Percentiles rank a stretch among this genome's conserved stretches.
phyloP scores from a whole-genome alignment of 1,139 yeast species.

The Lipomyces yarrowii region DNA sequence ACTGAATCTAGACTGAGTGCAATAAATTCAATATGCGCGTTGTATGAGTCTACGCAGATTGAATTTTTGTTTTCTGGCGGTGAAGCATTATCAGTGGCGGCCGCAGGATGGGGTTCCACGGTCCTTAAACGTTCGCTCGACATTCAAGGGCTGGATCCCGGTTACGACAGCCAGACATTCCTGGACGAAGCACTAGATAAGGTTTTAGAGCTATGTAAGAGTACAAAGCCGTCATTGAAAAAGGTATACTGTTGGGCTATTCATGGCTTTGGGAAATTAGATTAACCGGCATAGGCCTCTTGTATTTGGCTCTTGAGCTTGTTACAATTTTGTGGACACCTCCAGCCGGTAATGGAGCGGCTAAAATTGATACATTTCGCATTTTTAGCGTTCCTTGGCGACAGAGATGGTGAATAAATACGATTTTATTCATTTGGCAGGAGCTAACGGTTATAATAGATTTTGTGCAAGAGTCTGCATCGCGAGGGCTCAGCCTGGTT shows the following conservation, averaged over 20 bases:
- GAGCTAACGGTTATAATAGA: slow-evolving; percentile 65
- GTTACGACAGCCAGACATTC: slow-evolving; percentile 13
- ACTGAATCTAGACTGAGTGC: slow-evolving; percentile 41
- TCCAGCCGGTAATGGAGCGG: slow-evolving; percentile 48
- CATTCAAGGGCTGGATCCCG: slow-evolving; percentile 41
- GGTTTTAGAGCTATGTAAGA: slow-evolving; percentile 56
- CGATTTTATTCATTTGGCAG: slow-evolving; percentile 55
- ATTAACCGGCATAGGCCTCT: slow-evolving; percentile 49
- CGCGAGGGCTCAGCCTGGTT: slow-evolving; percentile 80
- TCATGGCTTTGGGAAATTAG: not conserved
- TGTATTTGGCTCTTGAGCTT: slow-evolving; percentile 86
- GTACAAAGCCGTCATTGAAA: slow-evolving; percentile 72
- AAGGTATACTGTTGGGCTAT: slow-evolving; percentile 34
- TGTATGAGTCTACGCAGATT: slow-evolving; percentile 68
- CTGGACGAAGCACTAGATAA: slow-evolving; percentile 47
- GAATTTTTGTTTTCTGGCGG: slow-evolving; percentile 81
- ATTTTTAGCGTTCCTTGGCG: slow-evolving; percentile 48
- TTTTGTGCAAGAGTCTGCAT: slow-evolving; percentile 85
- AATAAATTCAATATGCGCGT: slow-evolving; percentile 56
- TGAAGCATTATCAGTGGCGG: slow-evolving; percentile 73
- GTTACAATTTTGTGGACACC: slow-evolving; percentile 69
- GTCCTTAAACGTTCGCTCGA: slow-evolving; percentile 57
- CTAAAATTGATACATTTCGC: slow-evolving; percentile 66
- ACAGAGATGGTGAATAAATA: slow-evolving; percentile 28
- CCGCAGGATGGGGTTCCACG: slow-evolving; percentile 76